phyloP scores from a whole-genome alignment of 2,329 filamentous ascomycete species.

The Zymoseptoria pseudotritici region DNA sequence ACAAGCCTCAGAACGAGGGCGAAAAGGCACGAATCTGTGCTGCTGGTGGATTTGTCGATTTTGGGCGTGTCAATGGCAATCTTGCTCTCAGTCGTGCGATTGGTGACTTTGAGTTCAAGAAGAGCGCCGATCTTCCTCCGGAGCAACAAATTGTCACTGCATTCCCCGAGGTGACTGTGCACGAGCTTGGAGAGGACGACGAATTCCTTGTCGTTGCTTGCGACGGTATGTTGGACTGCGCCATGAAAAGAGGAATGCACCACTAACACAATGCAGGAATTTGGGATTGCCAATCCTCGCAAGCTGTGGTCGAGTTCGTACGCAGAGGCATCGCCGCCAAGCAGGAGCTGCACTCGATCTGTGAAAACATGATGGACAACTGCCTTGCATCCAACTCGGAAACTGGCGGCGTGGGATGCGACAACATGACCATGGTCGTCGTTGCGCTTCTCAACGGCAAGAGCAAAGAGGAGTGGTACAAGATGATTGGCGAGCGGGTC shows the following conservation, averaged over 20 bases:
- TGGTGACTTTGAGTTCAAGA: constrained; percentile 99
- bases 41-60: constrained; percentile 95
- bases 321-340: constrained; percentile 92
- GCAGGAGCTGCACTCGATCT: constrained; percentile 89
- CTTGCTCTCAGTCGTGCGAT: constrained; percentile 93
- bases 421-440: constrained; percentile 99
- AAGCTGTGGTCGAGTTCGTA: constrained; percentile 95
- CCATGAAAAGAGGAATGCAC: background rate
- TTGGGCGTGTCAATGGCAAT: constrained; percentile 96
- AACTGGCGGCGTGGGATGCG: constrained; percentile 93
- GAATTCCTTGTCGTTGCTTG: constrained; percentile 92
- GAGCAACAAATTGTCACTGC: constrained; percentile 98
- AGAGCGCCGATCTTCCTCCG: constrained; percentile 92
- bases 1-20: constrained; percentile 97
- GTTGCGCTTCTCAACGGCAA: constrained; percentile 84
- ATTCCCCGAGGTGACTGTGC: constrained; percentile 85
- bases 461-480: constrained; percentile 97
- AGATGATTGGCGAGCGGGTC: constrained; percentile 87
- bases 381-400: constrained; percentile 96
- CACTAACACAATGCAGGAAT: constrained; percentile 58
- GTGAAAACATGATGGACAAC: constrained; percentile 99
- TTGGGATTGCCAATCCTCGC: constrained; percentile 98
- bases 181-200: constrained; percentile 86
- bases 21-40: constrained; percentile 95
- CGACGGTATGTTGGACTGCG: constrained; percentile 58